Conservation (phyloP, 495 filamentous ascomycete genomes). For the Cercophora sp. region DNA sequence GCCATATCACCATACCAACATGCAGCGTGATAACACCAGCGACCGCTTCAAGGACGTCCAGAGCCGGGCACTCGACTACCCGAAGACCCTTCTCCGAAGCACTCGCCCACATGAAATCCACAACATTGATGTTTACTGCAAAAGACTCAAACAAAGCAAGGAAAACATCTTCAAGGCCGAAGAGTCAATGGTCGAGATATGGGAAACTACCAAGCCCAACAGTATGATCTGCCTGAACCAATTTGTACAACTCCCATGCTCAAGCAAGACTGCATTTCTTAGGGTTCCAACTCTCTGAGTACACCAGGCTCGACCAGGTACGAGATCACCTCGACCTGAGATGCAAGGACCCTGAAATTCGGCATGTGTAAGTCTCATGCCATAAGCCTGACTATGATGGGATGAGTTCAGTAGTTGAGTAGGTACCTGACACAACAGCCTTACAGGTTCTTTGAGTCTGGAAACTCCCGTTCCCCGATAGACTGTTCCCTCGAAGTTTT, state of each 20-base stretch:
- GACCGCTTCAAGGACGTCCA: conserved; percentile 5
- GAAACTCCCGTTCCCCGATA: conserved; percentile 2
- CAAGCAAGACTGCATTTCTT: not conserved
- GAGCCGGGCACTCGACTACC: not conserved
- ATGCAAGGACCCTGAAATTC: conserved; percentile 3
- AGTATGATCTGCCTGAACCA: not conserved
- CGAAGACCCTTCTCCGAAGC: not conserved
- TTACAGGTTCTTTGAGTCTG: not conserved
- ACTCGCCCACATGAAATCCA: conserved; percentile 1
- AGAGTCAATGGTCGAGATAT: not conserved
- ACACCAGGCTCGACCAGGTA: not conserved
- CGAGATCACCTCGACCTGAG: not conserved
- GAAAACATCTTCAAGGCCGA: not conserved
- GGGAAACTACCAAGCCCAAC: not conserved
- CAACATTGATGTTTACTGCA: not conserved
- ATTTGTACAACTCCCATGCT: not conserved
- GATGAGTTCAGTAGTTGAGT: not conserved
- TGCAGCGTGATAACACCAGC: not conserved
- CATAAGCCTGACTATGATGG: not conserved
- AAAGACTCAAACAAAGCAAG: not conserved
- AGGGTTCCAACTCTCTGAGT: not conserved
- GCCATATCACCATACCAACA: not conserved
- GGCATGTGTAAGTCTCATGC: conserved; percentile 1
- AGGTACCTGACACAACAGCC: not conserved
- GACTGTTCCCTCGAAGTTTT: conserved; percentile 30